Conservation (phyloP, 202 grass and related monocot species). For the Panicum virgatum region DNA sequence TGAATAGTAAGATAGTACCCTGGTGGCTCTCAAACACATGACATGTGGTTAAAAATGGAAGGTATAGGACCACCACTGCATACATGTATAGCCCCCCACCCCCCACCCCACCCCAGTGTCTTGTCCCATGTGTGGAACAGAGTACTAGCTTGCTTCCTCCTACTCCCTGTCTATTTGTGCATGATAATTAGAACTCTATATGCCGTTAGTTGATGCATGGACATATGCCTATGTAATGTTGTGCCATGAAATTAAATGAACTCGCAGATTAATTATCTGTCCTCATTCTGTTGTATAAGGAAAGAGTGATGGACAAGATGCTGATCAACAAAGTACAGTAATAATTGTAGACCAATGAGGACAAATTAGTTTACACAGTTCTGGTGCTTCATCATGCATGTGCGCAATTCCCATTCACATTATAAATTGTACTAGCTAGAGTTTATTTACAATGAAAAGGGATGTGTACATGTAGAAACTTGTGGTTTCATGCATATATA, state of each 20-base stretch:
- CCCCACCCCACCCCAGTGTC: too few species aligned
- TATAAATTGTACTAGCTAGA: too few species aligned
- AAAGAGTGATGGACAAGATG: not conserved
- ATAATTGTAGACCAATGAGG: not conserved
- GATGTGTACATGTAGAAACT: not conserved
- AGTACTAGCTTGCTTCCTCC: not conserved
- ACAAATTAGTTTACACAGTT: not conserved
- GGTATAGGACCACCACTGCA: not conserved
- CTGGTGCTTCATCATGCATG: not conserved
- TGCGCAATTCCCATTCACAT: too few species aligned
- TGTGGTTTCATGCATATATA: not conserved
- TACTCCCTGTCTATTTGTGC: not conserved
- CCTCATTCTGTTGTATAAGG: not conserved
- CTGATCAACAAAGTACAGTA: not conserved
- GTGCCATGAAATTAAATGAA: not conserved
- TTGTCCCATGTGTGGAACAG: not conserved
- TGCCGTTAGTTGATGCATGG: not conserved
- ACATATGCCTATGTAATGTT: not conserved
- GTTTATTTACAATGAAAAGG: too few species aligned
- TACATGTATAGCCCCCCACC: slow-evolving; percentile 1
- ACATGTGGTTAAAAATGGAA: slow-evolving; percentile 2
- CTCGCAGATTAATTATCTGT: too few species aligned
- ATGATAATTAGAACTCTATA: not conserved
- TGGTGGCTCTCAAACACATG: not conserved
- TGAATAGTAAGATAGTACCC: not conserved